phyloP scores from a whole-genome alignment of 257 asterid genomes.

The Solanum pennellii region DNA sequence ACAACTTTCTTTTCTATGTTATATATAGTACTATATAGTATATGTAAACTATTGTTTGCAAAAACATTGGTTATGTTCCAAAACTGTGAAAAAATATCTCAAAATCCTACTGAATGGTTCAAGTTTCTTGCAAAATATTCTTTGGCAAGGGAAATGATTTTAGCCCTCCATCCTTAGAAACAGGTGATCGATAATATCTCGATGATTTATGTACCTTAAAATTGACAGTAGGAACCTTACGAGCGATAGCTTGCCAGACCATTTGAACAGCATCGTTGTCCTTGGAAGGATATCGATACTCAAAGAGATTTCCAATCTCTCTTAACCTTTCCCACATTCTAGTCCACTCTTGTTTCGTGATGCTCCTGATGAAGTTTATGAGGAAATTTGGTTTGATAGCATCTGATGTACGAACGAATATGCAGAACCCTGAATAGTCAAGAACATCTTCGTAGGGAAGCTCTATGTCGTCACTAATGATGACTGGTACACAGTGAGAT shows the following conservation, averaged over 20 bases:
- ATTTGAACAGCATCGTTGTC: slow-evolving; percentile 63
- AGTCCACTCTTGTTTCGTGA: slow-evolving; percentile 50
- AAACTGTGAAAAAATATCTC: not conserved
- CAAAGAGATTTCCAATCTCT: slow-evolving; percentile 38
- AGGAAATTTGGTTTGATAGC: slow-evolving; percentile 43
- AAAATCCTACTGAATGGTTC: not conserved
- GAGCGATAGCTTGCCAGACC: slow-evolving; percentile 58
- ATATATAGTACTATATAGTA: not conserved
- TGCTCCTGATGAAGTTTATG: slow-evolving; percentile 31
- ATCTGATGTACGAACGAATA: slow-evolving; percentile 41
- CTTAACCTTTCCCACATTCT: slow-evolving; percentile 54
- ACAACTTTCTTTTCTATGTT: not conserved
- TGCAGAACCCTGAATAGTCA: slow-evolving; percentile 56
- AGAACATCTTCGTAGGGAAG: slow-evolving; percentile 68
- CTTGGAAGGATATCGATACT: slow-evolving; percentile 47
- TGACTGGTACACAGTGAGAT: slow-evolving; percentile 72
- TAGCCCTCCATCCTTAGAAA: slow-evolving; percentile 11
- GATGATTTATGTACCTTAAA: slow-evolving; percentile 22
- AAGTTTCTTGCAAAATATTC: slow-evolving; percentile 26
- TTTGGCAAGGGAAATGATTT: slow-evolving; percentile 35
- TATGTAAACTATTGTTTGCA: not conserved
- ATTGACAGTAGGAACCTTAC: slow-evolving; percentile 42
- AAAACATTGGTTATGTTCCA: not conserved
- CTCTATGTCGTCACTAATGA: slow-evolving; percentile 68
- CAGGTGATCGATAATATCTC: slow-evolving; percentile 18